phyloP scores from a whole-genome alignment of 129 eudicot species.

The Mikania micrantha region DNA sequence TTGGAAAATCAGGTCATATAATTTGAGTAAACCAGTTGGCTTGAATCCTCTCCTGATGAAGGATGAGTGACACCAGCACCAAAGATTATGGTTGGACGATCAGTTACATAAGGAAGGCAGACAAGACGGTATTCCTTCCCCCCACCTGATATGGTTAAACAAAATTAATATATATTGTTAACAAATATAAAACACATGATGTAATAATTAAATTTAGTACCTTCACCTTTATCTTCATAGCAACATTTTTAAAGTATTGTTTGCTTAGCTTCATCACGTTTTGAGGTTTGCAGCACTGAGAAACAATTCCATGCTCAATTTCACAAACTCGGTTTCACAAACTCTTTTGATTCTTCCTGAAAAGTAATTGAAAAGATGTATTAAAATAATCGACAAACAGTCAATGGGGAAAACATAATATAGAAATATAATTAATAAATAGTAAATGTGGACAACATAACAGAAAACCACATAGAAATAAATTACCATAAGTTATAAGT shows the following conservation, averaged over 20 bases:
- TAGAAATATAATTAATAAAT: too few relatives aligned
- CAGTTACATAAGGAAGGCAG: conserved; percentile 43
- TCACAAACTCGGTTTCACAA: conserved; percentile 76
- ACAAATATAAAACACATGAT: not conserved
- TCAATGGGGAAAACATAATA: too few relatives aligned
- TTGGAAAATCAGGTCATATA: not conserved
- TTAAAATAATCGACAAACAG: not conserved
- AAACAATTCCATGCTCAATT: conserved; percentile 73
- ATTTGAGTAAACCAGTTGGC: not conserved
- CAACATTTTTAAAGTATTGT: conserved; percentile 67
- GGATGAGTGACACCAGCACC: conserved; percentile 99
- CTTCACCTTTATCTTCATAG: conserved; percentile 83
- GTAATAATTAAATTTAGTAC: conserved; percentile 26
- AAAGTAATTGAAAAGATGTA: not conserved
- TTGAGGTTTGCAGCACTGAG: conserved; percentile 75
- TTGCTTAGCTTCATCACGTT: conserved; percentile 27
- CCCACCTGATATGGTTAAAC: conserved; percentile 50
- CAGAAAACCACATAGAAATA: not conserved
- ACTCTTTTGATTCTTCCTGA: conserved; percentile 76
- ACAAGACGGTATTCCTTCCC: conserved; percentile 54
- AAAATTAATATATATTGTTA: not conserved
- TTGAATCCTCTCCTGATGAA: conserved; percentile 74
- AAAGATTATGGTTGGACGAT: conserved; percentile 62
- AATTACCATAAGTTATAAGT: conserved; percentile 60
- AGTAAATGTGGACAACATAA: not conserved